Evolutionary conservation across 2,329 filamentous ascomycete species (phyloP), one percentile per base, ranked within the genome.

Genomic region (Aspergillus glaucus): DNA sequence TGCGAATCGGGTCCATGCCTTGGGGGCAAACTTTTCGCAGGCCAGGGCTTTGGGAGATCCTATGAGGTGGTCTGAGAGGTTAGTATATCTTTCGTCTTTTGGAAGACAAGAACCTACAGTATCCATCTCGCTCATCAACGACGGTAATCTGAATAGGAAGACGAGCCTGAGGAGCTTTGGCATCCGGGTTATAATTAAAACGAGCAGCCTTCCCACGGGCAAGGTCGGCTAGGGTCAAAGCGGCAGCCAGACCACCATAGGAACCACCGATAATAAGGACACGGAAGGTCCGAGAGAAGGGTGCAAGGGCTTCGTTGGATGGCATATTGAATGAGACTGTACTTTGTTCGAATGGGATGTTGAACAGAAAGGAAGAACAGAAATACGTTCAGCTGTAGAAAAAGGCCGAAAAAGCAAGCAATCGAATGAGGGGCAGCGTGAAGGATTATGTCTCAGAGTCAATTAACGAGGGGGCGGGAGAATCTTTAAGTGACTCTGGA

Each of bases 41-140:
- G 84, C 80, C 44, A 90, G 77, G 2, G 85, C 86, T 6, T 90
- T 76, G 1, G 88, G 88, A 0, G 84, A 82, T 44, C 87, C 86
- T 58, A 92, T 89, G 22, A 87, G 67, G 65, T 92, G 87, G 66
- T 82, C 86, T 89, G 28, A 3, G 15, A 19, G 39, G 28, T 52
- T 34, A 45, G 26, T 22, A 12, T 30, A 9, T 1, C 2, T 30
- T 22, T 21, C 12, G 0, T 22, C 4, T 4, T 2, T 36, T 6
- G 3, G 14, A 6, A 12, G 6, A 37, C 22, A 36, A 26, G 15
- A 30, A 69, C 55, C 17, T 73, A 90, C 86, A 90, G 65, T 82
- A 90, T n/a, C 87, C 87, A 72, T 91, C 87, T n/a, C 85, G 75
- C 66, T 90, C 85, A 59, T 91, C 86, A 21, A 88, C 81, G 19